Evolutionary conservation across 352 stramenopile genomes (phyloP).

Genomic region (Pythium aphanidermatum): DNA sequence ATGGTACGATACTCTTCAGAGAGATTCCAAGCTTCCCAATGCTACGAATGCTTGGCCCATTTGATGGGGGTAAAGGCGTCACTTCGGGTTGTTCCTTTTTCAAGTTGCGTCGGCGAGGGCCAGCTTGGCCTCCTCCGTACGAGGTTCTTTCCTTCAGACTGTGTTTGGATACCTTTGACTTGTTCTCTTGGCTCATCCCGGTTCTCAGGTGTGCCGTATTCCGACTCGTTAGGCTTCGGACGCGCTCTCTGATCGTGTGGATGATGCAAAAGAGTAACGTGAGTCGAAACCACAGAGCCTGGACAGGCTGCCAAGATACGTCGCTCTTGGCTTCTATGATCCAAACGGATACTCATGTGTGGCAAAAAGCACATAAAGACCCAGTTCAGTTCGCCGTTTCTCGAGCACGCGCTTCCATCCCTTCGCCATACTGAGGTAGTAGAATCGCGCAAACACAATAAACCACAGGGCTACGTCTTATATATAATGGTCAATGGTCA

Average conservation of each 20-base stretch:
- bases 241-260: slow-evolving; percentile 4
- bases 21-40: too few species aligned
- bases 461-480: slow-evolving; percentile 10
- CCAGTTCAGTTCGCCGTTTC: slow-evolving; percentile 16
- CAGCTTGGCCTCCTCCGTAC: too few species aligned
- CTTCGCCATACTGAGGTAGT: slow-evolving; percentile 10
- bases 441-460: slow-evolving; percentile 18
- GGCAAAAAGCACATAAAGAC: slow-evolving; percentile 24
- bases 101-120: too few species aligned
- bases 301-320: slow-evolving; percentile 8
- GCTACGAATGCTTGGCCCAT: too few species aligned
- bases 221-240: too few species aligned
- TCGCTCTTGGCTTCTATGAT: not conserved
- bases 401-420: slow-evolving; percentile 1
- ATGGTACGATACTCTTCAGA: too few species aligned
- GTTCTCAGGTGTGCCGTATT: too few species aligned
- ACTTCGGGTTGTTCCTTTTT: too few species aligned
- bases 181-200: too few species aligned
- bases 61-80: too few species aligned
- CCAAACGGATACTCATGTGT: slow-evolving; percentile 38
- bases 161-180: too few species aligned
- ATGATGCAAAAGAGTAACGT: slow-evolving; percentile 15
- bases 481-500: not conserved
- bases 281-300: slow-evolving; percentile 14
- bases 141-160: too few species aligned